Evolutionary conservation across 106 monocot species (phyloP).

Genomic region (Dendrobium chrysotoxum): DNA sequence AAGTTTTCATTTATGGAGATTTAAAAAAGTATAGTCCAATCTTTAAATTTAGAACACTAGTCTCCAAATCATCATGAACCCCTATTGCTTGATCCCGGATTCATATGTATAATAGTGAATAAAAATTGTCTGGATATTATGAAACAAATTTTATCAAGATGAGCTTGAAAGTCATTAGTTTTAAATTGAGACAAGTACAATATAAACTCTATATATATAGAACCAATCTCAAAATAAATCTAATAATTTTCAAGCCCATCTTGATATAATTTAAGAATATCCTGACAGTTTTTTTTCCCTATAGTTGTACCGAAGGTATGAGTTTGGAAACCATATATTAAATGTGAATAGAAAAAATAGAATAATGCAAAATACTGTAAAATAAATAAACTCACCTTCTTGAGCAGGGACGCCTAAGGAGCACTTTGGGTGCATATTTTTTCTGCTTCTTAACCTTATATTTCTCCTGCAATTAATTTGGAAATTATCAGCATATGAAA

Average conservation of each 20-base stretch:
- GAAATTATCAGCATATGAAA: conserved; percentile 9
- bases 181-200: no score
- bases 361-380: background rate
- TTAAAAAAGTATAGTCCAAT: background rate
- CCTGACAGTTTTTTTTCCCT: no score
- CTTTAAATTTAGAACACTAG: background rate
- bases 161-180: no score
- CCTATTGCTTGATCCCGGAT: background rate
- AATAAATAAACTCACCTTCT: conserved; percentile 54
- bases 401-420: conserved; percentile 78
- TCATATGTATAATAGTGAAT: background rate
- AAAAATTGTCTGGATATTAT: no score
- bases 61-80: background rate
- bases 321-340: background rate
- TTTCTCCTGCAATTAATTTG: conserved; percentile 61
- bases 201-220: no score
- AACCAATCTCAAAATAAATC: no score
- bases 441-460: conserved; percentile 93
- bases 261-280: no score
- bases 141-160: no score
- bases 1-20: background rate
- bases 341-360: background rate
- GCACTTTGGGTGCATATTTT: conserved; percentile 98
- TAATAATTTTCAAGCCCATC: no score
- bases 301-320: no score